Percentiles rank a stretch among this genome's conserved stretches.
phyloP scores from a whole-genome alignment of 345 rosid species.

The Citrus glauca region DNA sequence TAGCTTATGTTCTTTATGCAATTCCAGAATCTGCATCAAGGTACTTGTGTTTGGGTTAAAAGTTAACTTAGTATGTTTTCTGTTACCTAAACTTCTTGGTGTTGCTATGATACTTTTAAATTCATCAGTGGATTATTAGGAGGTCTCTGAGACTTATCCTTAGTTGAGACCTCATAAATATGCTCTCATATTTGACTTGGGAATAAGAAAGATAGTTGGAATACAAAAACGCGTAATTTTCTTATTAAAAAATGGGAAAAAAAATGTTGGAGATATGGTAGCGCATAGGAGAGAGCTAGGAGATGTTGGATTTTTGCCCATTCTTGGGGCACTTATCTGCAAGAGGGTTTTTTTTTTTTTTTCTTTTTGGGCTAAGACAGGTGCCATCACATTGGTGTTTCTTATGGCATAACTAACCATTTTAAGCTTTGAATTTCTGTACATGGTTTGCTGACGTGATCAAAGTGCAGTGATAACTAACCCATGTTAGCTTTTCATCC shows the following conservation, averaged over 20 bases:
- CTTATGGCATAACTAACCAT: not conserved
- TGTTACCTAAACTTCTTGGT: not conserved
- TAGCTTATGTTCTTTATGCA: conserved; percentile 67
- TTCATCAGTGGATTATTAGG: not conserved
- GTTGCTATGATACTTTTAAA: not conserved
- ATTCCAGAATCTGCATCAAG: conserved; percentile 72
- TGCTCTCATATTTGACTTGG: not conserved
- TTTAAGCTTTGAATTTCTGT: not conserved
- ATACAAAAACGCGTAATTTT: too few relatives aligned
- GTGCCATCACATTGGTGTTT: not conserved
- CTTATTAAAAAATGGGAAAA: too few relatives aligned
- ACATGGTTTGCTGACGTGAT: not conserved
- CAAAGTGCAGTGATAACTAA: not conserved
- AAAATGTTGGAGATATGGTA: not conserved
- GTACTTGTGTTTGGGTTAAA: conserved; percentile 31
- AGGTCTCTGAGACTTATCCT: not conserved
- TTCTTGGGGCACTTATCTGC: not conserved
- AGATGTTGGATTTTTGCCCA: not conserved
- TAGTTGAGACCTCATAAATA: not conserved
- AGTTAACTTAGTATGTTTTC: not conserved
- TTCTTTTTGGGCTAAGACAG: not conserved
- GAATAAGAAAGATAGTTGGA: not conserved
- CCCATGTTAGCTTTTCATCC: not conserved
- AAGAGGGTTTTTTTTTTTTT: too few relatives aligned
- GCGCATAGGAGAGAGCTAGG: not conserved